Percentiles rank a stretch among this genome's conserved stretches.
phyloP scores from a whole-genome alignment of 1,284 basidiomycete genomes.

The Polyporus tsugae region DNA sequence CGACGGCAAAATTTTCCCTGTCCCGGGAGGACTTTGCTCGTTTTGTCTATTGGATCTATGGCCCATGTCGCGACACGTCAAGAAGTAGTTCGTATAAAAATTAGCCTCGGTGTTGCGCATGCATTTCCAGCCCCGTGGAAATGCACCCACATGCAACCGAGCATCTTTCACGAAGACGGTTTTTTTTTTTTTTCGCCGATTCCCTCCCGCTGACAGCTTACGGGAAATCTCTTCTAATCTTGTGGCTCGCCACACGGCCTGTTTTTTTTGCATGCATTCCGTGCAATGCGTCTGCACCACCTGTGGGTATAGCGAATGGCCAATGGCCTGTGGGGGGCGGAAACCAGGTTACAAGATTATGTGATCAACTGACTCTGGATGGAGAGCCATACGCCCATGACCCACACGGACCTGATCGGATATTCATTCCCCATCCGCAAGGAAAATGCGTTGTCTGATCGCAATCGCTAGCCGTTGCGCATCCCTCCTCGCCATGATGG shows the following conservation, averaged over 20 bases:
- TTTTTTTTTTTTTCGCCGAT: too few species aligned
- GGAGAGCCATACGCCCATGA: too few species aligned
- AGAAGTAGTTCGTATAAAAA: constrained; percentile 60
- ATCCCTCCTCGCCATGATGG: too few species aligned
- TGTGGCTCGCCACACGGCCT: constrained; percentile 64
- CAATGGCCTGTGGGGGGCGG: constrained; percentile 70
- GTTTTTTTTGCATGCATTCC: constrained; percentile 76
- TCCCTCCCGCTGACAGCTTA: constrained; percentile 58
- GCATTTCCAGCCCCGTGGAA: constrained; percentile 61
- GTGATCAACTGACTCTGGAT: too few species aligned
- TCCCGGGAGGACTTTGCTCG: constrained; percentile 71
- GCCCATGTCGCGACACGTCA: constrained; percentile 83
- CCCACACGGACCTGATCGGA: too few species aligned
- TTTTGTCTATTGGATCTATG: constrained; percentile 73
- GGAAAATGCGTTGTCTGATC: too few species aligned
- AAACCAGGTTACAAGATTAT: constrained; percentile 56
- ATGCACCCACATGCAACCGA: constrained; percentile 58
- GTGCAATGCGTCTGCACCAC: constrained; percentile 75
- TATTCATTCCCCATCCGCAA: too few species aligned
- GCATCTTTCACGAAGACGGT: constrained; percentile 58
- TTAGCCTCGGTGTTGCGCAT: background rate
- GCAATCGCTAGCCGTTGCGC: too few species aligned
- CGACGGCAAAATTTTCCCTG: constrained; percentile 72
- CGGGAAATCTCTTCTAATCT: constrained; percentile 73
- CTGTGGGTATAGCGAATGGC: constrained; percentile 77